phyloP scores from a whole-genome alignment of 75 land plant genomes.

The Pinus tabuliformis region DNA sequence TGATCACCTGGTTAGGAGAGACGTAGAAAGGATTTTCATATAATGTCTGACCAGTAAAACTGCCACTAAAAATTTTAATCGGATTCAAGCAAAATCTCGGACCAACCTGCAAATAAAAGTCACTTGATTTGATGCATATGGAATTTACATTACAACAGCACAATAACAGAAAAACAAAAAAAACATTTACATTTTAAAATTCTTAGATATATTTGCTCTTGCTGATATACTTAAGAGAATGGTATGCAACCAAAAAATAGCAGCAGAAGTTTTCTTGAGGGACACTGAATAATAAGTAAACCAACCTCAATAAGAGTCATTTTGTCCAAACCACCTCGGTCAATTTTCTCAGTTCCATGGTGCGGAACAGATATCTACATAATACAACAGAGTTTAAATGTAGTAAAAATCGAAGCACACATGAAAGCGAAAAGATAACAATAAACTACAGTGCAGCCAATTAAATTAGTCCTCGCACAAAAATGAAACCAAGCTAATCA shows the following conservation, averaged over 20 bases:
- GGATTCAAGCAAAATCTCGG: slow-evolving; percentile 96
- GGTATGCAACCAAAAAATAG: neutral
- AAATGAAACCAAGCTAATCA: neutral
- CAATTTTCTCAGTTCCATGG: slow-evolving; percentile 74
- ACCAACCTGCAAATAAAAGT: slow-evolving; percentile 59
- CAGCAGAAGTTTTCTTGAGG: neutral
- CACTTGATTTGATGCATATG: neutral
- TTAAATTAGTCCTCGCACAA: neutral
- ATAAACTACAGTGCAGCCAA: neutral
- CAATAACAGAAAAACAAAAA: neutral
- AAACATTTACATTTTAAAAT: neutral
- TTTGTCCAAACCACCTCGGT: slow-evolving; percentile 71
- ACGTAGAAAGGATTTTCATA: slow-evolving; percentile 93
- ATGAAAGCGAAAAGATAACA: slow-evolving; percentile 2
- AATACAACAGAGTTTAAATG: neutral
- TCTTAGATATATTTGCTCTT: no score
- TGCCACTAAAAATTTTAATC: slow-evolving; percentile 92
- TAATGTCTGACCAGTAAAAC: slow-evolving; percentile 94
- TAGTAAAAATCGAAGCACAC: neutral
- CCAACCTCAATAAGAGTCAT: slow-evolving; percentile 94
- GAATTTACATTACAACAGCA: neutral
- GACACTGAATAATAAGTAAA: neutral
- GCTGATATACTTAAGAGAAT: slow-evolving; percentile 12
- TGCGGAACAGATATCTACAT: slow-evolving; percentile 85
- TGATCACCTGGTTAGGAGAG: slow-evolving; percentile 80